Evolutionary conservation across 2,329 filamentous ascomycete genomes (phyloP), one percentile per base, ranked within the genome.

Genomic region (Aschersonia sp.): DNA sequence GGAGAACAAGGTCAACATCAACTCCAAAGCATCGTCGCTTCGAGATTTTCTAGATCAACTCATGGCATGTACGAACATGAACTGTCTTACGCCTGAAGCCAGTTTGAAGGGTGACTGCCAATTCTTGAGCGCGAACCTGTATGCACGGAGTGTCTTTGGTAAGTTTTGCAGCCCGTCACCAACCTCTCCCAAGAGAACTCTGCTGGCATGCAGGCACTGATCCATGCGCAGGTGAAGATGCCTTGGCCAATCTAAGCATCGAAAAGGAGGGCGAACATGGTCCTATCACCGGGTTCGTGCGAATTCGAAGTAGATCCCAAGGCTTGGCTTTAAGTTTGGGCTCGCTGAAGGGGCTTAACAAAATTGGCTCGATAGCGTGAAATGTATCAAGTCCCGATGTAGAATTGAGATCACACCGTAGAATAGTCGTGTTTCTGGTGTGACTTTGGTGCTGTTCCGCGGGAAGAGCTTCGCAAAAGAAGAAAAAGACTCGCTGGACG

Each of bases 1-100:
- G 92, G 92, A 98, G 74, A 98, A 98, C 72, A 98, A 98, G 78
- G 90, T 98, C 66, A 98, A 98, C 70, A 97, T 98, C 70, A 96
- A 96, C 69, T 94, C 87, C 54, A 97, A 96, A 74, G 87, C 87
- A 55, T 94, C 90, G 72, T 84, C 79, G 31, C 73, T 98, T 51
- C 80, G 90, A 45, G 87, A 94, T 22, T 98, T 98, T 78, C 70
- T 98, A 54, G 83, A 87, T 56, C 84, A 94, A 63, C 72, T 98
- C 51, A 97, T 97, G 92, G 87, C 88, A 52, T 90, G 85, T 64
- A 98, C 92, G 47, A 97, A 98, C 68, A 98, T 98, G 92, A 92
- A 83, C 64, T 98, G 92, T 65, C 70, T 98, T 59, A 98, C 92
- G 6, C 92, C 92, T 4, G 92, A 97, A 61, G 92, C 90, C 30